These are phyloP conservation scores for Aspergillus hortae DNA, from an alignment of 2,329 filamentous ascomycete genomes.

Conservation along the genomic window DNA sequence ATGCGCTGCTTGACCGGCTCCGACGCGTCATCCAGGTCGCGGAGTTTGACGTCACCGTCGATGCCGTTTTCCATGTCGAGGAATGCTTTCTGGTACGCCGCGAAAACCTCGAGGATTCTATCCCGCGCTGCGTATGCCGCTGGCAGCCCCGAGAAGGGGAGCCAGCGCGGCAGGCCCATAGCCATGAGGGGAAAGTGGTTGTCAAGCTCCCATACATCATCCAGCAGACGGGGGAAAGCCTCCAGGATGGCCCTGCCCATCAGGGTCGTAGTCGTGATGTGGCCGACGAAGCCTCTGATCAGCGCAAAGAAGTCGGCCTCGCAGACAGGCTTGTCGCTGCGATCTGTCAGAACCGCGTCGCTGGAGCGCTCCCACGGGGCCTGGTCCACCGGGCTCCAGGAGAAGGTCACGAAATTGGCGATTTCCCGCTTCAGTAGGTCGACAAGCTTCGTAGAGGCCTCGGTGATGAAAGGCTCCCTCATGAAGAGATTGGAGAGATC, in stretches of 20 bases:
- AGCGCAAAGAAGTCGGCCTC: slow-evolving; percentile 53
- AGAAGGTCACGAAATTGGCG: slow-evolving; percentile 58
- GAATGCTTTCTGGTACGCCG: slow-evolving; percentile 43
- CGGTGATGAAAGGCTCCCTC: slow-evolving; percentile 45
- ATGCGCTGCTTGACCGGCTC: slow-evolving; percentile 43
- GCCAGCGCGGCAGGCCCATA: slow-evolving; percentile 54
- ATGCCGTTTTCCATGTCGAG: slow-evolving; percentile 40
- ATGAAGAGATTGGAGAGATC: slow-evolving; percentile 40
- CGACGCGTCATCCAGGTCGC: slow-evolving; percentile 49
- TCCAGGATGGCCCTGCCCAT: slow-evolving; percentile 52
- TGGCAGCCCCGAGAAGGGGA: slow-evolving; percentile 51
- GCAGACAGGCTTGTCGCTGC: slow-evolving; percentile 40
- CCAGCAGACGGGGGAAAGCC: slow-evolving; percentile 51
- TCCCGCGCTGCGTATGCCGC: slow-evolving; percentile 47
- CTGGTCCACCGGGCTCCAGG: slow-evolving; percentile 58
- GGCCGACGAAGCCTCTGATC: slow-evolving; percentile 56
- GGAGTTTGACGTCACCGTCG: slow-evolving; percentile 42
- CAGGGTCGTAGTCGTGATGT: slow-evolving; percentile 45
- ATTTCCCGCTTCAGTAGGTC: slow-evolving; percentile 43
- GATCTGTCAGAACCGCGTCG: slow-evolving; percentile 41
- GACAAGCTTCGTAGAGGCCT: slow-evolving; percentile 37
- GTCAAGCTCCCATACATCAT: slow-evolving; percentile 56
- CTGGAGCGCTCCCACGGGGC: slow-evolving; percentile 59
- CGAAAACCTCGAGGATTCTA: slow-evolving; percentile 39
- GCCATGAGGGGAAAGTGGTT: slow-evolving; percentile 52